Conservation (phyloP, 2,329 filamentous ascomycete species). For the Pseudocercospora crystallina region DNA sequence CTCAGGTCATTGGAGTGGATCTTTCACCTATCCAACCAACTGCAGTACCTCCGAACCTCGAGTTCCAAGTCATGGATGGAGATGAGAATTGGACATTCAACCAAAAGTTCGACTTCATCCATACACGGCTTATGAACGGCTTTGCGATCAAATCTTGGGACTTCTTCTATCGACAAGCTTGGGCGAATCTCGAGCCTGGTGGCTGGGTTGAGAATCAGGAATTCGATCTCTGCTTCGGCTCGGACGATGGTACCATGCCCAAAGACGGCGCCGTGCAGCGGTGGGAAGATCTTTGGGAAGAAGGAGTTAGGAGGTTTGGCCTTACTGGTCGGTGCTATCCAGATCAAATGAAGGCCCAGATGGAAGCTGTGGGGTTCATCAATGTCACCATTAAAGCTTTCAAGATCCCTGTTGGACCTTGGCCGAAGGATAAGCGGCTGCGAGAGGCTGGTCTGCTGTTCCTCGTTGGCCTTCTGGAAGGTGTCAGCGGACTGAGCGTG, state of each 20-base stretch:
- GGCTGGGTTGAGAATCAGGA: slow-evolving; percentile 45
- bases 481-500: slow-evolving; percentile 28
- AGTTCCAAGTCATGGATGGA: slow-evolving; percentile 24
- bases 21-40: slow-evolving; percentile 33
- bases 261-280: slow-evolving; percentile 18
- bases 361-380: slow-evolving; percentile 36
- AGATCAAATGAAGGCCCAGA: slow-evolving; percentile 36
- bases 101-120: slow-evolving; percentile 32
- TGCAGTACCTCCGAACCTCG: slow-evolving; percentile 22
- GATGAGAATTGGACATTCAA: slow-evolving; percentile 26
- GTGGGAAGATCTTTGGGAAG: slow-evolving; percentile 27
- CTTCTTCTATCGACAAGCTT: slow-evolving; percentile 29
- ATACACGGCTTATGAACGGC: slow-evolving; percentile 32
- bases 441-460: slow-evolving; percentile 28
- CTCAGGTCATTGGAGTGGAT: slow-evolving; percentile 31
- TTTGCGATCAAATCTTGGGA: slow-evolving; percentile 32
- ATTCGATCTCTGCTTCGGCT: slow-evolving; percentile 28
- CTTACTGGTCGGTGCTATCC: slow-evolving; percentile 28
- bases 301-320: slow-evolving; percentile 25
- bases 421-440: slow-evolving; percentile 29
- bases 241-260: slow-evolving; percentile 28
- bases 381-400: slow-evolving; percentile 31
- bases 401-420: slow-evolving; percentile 33
- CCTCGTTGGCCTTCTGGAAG: slow-evolving; percentile 28
- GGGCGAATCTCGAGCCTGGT: slow-evolving; percentile 30